Evolutionary conservation across 1,139 yeast species (phyloP).

Genomic region (Suhomyces ambrosiae): DNA sequence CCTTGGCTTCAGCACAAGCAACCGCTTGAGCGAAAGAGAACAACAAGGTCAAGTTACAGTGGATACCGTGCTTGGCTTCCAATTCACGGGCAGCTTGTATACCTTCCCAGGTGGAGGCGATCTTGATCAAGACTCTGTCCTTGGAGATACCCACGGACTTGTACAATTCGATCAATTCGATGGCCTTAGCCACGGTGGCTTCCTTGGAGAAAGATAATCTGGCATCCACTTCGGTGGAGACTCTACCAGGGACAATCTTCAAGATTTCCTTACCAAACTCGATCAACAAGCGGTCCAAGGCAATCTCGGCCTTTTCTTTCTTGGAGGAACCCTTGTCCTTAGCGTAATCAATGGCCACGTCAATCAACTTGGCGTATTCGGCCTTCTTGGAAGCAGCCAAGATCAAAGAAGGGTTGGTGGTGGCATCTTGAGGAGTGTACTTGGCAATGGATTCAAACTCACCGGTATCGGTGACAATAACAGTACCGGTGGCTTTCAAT

Average conservation of each 20-base stretch:
- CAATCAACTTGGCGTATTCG: slow-evolving; percentile 86
- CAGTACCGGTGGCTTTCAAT: slow-evolving; percentile 93
- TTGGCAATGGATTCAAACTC: slow-evolving; percentile 97
- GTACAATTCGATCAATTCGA: slow-evolving; percentile 83
- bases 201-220: slow-evolving; percentile 94
- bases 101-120: slow-evolving; percentile 99
- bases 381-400: slow-evolving; percentile 93
- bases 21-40: slow-evolving; percentile 97
- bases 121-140: slow-evolving; percentile 91
- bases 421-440: slow-evolving; percentile 98
- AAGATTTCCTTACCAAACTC: slow-evolving; percentile 96
- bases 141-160: slow-evolving; percentile 78
- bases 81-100: slow-evolving; percentile 97
- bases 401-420: slow-evolving; percentile 97
- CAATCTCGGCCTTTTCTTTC: slow-evolving; percentile 59
- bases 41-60: slow-evolving; percentile 92
- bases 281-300: slow-evolving; percentile 89
- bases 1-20: slow-evolving; percentile 97
- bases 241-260: slow-evolving; percentile 97
- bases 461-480: slow-evolving; percentile 98
- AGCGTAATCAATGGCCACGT: slow-evolving; percentile 87
- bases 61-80: slow-evolving; percentile 87
- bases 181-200: slow-evolving; percentile 90
- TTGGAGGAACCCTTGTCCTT: slow-evolving; percentile 59
- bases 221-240: slow-evolving; percentile 98